Conservation (phyloP, 768 basidiomycete genomes). For the Polyporus arcularius region DNA sequence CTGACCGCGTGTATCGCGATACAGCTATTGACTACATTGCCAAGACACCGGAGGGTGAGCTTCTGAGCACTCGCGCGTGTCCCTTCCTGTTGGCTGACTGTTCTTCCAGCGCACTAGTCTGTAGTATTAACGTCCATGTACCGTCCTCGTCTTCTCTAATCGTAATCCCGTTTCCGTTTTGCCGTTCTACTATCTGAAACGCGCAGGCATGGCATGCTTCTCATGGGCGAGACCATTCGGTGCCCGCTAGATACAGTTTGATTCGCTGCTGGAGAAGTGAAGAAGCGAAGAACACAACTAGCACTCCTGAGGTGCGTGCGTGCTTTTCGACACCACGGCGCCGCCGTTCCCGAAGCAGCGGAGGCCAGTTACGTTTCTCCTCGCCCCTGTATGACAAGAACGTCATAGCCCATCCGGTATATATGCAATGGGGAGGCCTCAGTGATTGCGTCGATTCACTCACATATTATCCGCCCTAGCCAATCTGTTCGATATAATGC, state of each 20-base stretch:
- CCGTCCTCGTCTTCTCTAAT: slow-evolving; percentile 10
- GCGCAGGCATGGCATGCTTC: slow-evolving; percentile 1
- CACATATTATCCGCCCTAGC: too few relatives aligned
- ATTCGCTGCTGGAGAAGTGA: neutral
- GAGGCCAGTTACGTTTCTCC: slow-evolving; percentile 10
- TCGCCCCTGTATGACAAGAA: slow-evolving; percentile 11
- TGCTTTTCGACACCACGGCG: neutral
- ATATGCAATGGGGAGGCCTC: slow-evolving; percentile 2
- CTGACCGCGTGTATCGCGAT: slow-evolving; percentile 14
- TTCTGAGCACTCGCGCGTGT: neutral
- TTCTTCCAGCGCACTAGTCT: slow-evolving; percentile 21
- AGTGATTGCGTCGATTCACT: too few relatives aligned
- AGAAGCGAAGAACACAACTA: slow-evolving; percentile 9
- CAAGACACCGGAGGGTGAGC: slow-evolving; percentile 57
- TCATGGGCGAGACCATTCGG: slow-evolving; percentile 1
- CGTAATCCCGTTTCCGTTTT: slow-evolving; percentile 9
- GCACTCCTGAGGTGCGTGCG: neutral
- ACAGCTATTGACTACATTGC: slow-evolving; percentile 93
- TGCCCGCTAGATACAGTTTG: slow-evolving; percentile 7
- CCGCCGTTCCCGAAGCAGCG: slow-evolving; percentile 10
- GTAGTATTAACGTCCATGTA: slow-evolving; percentile 19
- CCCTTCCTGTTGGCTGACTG: slow-evolving; percentile 1
- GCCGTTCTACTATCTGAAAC: neutral
- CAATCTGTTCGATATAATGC: neutral
- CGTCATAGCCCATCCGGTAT: slow-evolving; percentile 15